phyloP scores from a whole-genome alignment of 768 basidiomycete species.

The Exidia glandulosa region DNA sequence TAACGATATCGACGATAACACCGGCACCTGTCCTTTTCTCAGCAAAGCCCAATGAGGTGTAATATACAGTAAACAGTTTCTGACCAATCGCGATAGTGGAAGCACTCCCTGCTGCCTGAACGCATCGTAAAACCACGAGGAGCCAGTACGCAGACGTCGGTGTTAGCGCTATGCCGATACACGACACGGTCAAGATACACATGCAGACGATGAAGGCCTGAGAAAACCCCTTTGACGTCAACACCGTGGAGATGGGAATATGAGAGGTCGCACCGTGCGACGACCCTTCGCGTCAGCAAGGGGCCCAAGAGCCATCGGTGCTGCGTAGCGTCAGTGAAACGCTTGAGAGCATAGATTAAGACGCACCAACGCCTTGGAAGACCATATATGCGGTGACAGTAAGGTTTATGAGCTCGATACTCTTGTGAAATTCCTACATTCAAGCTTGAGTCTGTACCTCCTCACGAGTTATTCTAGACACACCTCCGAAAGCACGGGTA shows the following conservation, averaged over 20 bases:
- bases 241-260: neutral
- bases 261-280: neutral
- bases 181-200: slow-evolving; percentile 49
- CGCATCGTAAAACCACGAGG: slow-evolving; percentile 61
- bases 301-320: neutral
- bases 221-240: neutral
- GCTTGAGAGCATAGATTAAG: neutral
- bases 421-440: slow-evolving; percentile 43
- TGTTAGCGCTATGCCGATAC: slow-evolving; percentile 48
- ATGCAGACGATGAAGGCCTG: slow-evolving; percentile 35
- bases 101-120: slow-evolving; percentile 72
- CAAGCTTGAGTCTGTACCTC: neutral
- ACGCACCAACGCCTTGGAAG: slow-evolving; percentile 49
- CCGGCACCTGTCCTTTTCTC: slow-evolving; percentile 42
- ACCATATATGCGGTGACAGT: slow-evolving; percentile 72
- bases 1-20: slow-evolving; percentile 67
- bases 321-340: neutral
- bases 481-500: slow-evolving; percentile 45
- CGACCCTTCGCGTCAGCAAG: neutral
- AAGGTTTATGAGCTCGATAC: slow-evolving; percentile 63
- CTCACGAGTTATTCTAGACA: neutral
- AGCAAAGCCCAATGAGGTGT: neutral
- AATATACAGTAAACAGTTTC: neutral
- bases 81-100: slow-evolving; percentile 38
- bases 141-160: slow-evolving; percentile 63